Conservation (phyloP, 805 yeast species). For the Hanseniaspora lachancei region DNA sequence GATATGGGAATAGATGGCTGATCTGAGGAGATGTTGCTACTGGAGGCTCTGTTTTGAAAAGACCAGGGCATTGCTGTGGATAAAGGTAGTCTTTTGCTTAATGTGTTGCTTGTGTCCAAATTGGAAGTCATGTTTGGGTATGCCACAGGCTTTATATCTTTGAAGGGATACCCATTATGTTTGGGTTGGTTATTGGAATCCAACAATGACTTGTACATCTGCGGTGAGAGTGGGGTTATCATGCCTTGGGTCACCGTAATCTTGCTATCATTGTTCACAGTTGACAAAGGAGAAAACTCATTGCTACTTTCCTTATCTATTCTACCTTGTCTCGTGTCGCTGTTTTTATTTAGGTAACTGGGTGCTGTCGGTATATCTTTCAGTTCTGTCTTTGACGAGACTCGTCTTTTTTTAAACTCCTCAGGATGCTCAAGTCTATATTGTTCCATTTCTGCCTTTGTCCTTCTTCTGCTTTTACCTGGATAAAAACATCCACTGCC, state of each 20-base stretch:
- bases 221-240: background rate
- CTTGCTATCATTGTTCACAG: background rate
- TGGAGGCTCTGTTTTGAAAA: conserved; percentile 1
- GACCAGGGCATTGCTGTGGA: background rate
- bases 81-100: background rate
- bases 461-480: conserved; percentile 33
- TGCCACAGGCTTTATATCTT: background rate
- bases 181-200: background rate
- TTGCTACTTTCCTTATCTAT: background rate
- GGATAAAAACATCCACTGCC: conserved; percentile 32
- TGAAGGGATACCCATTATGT: background rate
- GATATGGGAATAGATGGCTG: conserved; percentile 22
- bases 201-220: background rate
- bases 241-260: background rate
- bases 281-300: background rate
- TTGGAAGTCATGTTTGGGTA: conserved; percentile 3
- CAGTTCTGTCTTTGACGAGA: conserved; percentile 2
- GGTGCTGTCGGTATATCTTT: background rate
- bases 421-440: conserved; percentile 20
- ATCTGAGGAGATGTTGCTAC: background rate
- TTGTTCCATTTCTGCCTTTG: conserved; percentile 15
- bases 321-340: background rate
- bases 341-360: background rate
- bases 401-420: conserved; percentile 16
- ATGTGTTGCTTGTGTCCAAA: background rate